Conservation (phyloP, 2,329 filamentous ascomycete genomes). For the Curvularia sp. region DNA sequence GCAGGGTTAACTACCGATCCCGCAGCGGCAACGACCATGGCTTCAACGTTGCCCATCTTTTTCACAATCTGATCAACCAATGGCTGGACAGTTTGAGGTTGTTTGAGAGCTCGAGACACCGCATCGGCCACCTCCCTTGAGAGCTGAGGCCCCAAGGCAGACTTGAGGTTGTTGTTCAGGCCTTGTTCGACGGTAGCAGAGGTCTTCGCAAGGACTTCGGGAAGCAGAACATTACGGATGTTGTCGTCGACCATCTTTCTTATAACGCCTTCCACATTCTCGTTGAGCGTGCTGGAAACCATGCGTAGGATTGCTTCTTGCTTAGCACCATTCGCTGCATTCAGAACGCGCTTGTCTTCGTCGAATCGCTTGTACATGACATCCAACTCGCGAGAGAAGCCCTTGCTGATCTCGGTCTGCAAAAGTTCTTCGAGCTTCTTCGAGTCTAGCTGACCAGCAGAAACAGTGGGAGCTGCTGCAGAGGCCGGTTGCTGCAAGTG, state of each 20-base stretch:
- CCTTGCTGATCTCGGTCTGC: constrained; percentile 57
- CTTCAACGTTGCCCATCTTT: constrained; percentile 73
- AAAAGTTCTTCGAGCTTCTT: constrained; percentile 61
- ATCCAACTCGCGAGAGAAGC: constrained; percentile 58
- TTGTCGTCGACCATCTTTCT: constrained; percentile 76
- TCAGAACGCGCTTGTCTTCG: constrained; percentile 72
- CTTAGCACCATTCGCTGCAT: constrained; percentile 68
- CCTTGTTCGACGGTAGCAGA: constrained; percentile 73
- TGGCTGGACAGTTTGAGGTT: constrained; percentile 73
- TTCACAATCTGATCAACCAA: constrained; percentile 76
- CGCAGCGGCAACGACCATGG: constrained; percentile 65
- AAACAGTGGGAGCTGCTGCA: constrained; percentile 24
- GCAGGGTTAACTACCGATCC: constrained; percentile 65
- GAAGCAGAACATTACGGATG: constrained; percentile 77
- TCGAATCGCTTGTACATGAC: constrained; percentile 67
- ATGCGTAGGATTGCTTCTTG: constrained; percentile 73
- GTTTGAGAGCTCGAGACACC: constrained; percentile 72
- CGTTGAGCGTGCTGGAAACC: constrained; percentile 71
- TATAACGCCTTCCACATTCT: constrained; percentile 78
- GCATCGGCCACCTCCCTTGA: constrained; percentile 77
- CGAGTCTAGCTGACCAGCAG: constrained; percentile 52
- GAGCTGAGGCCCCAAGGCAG: constrained; percentile 69
- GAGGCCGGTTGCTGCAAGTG: constrained; percentile 33
- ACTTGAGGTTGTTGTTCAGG: constrained; percentile 71
- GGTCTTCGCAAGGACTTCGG: constrained; percentile 72